Evolutionary conservation across 2,329 filamentous ascomycete genomes (phyloP).

Genomic region (Aureobasidium melanogenum): DNA sequence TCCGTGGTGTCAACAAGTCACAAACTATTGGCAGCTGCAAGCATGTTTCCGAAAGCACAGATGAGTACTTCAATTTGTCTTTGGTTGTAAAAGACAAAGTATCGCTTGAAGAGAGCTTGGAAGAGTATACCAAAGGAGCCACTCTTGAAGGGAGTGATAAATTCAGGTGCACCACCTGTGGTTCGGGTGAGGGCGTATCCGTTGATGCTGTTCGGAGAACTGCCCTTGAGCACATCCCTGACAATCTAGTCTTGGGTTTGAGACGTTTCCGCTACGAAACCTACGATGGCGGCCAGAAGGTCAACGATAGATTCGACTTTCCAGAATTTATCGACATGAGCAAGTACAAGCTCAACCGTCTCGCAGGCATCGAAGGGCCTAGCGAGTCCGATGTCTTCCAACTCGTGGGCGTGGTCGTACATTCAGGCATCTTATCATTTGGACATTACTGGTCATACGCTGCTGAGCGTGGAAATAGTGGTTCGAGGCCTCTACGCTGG

Average conservation of each 20-base stretch:
- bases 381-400: constrained; percentile 71
- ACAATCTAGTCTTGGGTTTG: constrained; percentile 91
- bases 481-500: constrained; percentile 44
- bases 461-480: constrained; percentile 7
- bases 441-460: constrained; percentile 98
- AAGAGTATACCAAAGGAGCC: constrained; percentile 93
- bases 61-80: constrained; percentile 89
- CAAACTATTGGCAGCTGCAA: constrained; percentile 92
- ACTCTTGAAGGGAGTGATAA: constrained; percentile 97
- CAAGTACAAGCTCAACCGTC: constrained; percentile 78
- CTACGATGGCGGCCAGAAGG: constrained; percentile 75
- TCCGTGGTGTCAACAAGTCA: constrained; percentile 83
- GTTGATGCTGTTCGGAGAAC: constrained; percentile 92
- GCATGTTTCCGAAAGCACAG: constrained; percentile 83
- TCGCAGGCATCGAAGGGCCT: constrained; percentile 53
- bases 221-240: constrained; percentile 83
- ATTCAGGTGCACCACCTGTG: constrained; percentile 90
- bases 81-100: constrained; percentile 92
- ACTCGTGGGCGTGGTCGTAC: constrained; percentile 88
- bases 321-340: constrained; percentile 76
- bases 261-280: constrained; percentile 77
- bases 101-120: constrained; percentile 74
- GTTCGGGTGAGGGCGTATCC: constrained; percentile 45
- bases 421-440: constrained; percentile 84
- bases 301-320: constrained; percentile 91